phyloP scores from a whole-genome alignment of 371 early-diverging fungal species.

The Rhizopus microsporus region DNA sequence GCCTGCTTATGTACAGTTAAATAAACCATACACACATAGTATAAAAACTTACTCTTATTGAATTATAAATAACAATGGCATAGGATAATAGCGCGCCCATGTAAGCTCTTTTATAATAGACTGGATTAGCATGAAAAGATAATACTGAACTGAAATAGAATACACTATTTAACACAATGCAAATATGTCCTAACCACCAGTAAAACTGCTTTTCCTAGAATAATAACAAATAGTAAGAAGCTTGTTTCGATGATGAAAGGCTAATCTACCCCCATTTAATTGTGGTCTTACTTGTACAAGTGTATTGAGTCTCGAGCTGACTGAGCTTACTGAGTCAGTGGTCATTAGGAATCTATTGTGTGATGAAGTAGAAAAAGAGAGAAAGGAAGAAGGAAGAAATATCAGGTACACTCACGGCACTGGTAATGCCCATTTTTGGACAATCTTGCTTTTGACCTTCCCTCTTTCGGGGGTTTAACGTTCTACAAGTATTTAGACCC shows the following conservation, averaged over 20 bases:
- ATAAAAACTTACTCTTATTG: slow-evolving; percentile 63
- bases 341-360: slow-evolving; percentile 9
- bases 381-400: neutral
- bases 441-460: no score
- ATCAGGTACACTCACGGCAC: neutral
- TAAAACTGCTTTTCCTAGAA: slow-evolving; percentile 57
- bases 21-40: neutral
- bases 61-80: slow-evolving; percentile 83
- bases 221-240: neutral
- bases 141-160: slow-evolving; percentile 43
- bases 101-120: slow-evolving; percentile 66
- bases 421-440: no score
- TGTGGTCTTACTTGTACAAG: slow-evolving; percentile 12
- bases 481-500: no score
- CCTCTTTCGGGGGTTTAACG: no score
- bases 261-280: neutral
- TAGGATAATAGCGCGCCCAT: slow-evolving; percentile 76
- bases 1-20: neutral
- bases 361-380: neutral
- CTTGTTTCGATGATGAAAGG: neutral
- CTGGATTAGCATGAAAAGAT: slow-evolving; percentile 33
- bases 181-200: slow-evolving; percentile 56
- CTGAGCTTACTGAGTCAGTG: slow-evolving; percentile 14
- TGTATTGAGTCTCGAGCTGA: neutral
- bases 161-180: slow-evolving; percentile 30